Conservation (phyloP, 2,329 filamentous ascomycete species). For the Colletotrichum limetticola region DNA sequence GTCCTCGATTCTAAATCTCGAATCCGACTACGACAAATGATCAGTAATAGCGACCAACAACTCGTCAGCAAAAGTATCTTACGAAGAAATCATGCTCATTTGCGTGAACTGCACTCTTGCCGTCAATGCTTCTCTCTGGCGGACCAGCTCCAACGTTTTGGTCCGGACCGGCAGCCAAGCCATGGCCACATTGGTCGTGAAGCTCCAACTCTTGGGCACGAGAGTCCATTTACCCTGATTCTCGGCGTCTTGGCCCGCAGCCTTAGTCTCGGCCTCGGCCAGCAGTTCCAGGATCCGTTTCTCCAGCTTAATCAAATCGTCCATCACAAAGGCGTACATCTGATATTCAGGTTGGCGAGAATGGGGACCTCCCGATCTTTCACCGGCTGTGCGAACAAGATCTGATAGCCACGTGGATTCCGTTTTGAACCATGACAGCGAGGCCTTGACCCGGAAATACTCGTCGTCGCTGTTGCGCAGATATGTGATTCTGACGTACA, state of each 20-base stretch:
- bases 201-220: constrained; percentile 50
- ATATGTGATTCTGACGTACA: constrained; percentile 56
- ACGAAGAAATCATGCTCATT: constrained; percentile 60
- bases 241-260: constrained; percentile 37
- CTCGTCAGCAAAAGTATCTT: constrained; percentile 27
- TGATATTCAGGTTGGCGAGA: constrained; percentile 50
- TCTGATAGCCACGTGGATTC: constrained; percentile 58
- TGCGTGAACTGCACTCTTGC: constrained; percentile 59
- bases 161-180: constrained; percentile 56
- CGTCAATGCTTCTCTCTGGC: constrained; percentile 57
- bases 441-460: constrained; percentile 59
- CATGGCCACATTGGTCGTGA: constrained; percentile 53
- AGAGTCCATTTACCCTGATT: constrained; percentile 48
- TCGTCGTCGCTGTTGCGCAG: constrained; percentile 58
- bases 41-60: constrained; percentile 5
- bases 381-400: constrained; percentile 46
- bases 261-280: constrained; percentile 51
- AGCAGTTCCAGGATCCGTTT: constrained; percentile 56
- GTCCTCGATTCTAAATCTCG: constrained; percentile 48
- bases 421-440: constrained; percentile 60
- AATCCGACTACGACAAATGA: constrained; percentile 40
- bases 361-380: constrained; percentile 11
- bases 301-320: constrained; percentile 56
- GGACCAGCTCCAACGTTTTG: constrained; percentile 57
- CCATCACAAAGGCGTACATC: constrained; percentile 60